Evolutionary conservation across 371 early-diverging fungal species (phyloP), one percentile per base, ranked within the genome.

Genomic region (Apophysomyces trapeziformis): DNA sequence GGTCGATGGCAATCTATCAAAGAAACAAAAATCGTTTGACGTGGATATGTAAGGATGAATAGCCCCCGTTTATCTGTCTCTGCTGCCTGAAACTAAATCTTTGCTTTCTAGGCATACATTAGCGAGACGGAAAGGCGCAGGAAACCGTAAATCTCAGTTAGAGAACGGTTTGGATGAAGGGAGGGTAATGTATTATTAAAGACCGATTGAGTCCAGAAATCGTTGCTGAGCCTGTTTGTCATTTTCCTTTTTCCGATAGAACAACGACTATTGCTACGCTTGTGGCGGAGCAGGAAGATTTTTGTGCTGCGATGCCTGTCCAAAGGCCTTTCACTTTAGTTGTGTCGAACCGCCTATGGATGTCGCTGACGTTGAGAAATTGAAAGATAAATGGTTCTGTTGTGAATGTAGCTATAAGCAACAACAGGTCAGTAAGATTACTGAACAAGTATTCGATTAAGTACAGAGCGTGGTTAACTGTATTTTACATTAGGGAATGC

Each of bases 231-330:
- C 45, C 21, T 26, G 32, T 26, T 26, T 26, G 32, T 26, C 32
- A 26, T 26, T 2, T 46, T 37, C 37, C 38, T 12, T 18, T 7
- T 58, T 12, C 14, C 35, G 5, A 39, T 68, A 86, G 84, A 86
- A 87, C 61, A 73, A 88, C 61, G 92, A 92, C 66, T 63, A 69
- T 21, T 92, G 92, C 68, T 86, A 87, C 58, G 80, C 87, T 1
- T 92, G 92, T 71, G 80, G 82, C 3, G 85, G 79, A 18, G 71
- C 76, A 1, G 92, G 92, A 0, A 81, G 83, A 47, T 87, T 92
- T 44, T 63, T 92, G 59, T 92, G 92, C 66, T 92, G 92, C 68
- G 92, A 92, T 68, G 77, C 76, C 9, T 92, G 92, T 63, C 92
- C 92, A 21, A 85, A 83, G 57, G 87, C 87, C 9, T 92, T 89